Conservation (phyloP, 805 yeast species). For the Saturnispora quitensis region DNA sequence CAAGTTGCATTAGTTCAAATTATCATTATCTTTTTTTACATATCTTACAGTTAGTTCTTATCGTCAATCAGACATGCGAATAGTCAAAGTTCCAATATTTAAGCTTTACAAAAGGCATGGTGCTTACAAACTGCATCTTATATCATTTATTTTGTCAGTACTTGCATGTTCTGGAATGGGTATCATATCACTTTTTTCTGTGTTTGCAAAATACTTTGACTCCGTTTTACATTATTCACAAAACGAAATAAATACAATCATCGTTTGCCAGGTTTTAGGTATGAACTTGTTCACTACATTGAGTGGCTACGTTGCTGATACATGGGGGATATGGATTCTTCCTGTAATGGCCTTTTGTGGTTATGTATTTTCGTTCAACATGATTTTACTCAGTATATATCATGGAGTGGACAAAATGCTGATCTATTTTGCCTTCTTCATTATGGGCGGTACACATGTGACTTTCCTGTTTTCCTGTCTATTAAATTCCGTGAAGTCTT, state of each 20-base stretch:
- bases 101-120: slow-evolving; percentile 16
- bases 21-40: not conserved
- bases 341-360: slow-evolving; percentile 52
- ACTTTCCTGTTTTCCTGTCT: slow-evolving; percentile 59
- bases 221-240: slow-evolving; percentile 50
- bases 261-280: slow-evolving; percentile 69
- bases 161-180: slow-evolving; percentile 26
- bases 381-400: slow-evolving; percentile 33
- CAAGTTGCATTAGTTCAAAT: not conserved
- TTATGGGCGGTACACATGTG: slow-evolving; percentile 65
- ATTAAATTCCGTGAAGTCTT: slow-evolving; percentile 72
- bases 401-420: slow-evolving; percentile 25
- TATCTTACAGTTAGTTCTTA: not conserved
- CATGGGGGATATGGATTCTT: slow-evolving; percentile 65
- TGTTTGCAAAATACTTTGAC: slow-evolving; percentile 66
- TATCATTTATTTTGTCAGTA: slow-evolving; percentile 23
- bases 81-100: not conserved
- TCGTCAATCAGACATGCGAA: not conserved
- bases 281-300: slow-evolving; percentile 76
- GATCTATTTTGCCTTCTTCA: slow-evolving; percentile 42
- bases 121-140: slow-evolving; percentile 15
- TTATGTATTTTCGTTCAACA: slow-evolving; percentile 57
- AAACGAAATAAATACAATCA: slow-evolving; percentile 56
- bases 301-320: slow-evolving; percentile 74
- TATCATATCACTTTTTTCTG: slow-evolving; percentile 32